Conservation (phyloP, 2,329 filamentous ascomycete genomes). For the Pseudonectria buxi region DNA sequence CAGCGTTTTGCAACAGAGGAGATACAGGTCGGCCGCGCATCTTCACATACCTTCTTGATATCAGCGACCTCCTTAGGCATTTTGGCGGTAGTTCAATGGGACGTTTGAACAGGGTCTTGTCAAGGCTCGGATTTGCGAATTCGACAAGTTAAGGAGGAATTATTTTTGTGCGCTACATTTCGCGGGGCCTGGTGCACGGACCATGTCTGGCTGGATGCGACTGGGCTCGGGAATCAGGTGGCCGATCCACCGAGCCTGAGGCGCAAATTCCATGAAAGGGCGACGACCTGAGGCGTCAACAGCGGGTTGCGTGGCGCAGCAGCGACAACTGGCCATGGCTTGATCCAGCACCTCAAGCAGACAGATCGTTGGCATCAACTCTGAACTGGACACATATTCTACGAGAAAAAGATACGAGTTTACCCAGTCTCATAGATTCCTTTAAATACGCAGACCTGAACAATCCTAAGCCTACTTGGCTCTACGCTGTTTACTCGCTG, state of each 20-base stretch:
- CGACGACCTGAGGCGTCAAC: no score
- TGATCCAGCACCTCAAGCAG: no score
- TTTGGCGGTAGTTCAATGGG: constrained; percentile 50
- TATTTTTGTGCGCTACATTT: constrained; percentile 27
- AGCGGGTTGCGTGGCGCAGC: no score
- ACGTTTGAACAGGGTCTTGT: constrained; percentile 22
- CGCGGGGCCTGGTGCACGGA: constrained; percentile 22
- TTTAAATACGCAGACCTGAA: no score
- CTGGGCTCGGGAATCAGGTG: constrained; percentile 11
- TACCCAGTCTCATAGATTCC: no score
- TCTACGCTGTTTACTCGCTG: no score
- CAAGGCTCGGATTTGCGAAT: constrained; percentile 19
- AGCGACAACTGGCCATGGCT: no score
- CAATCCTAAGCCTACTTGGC: no score
- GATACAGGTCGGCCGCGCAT: constrained; percentile 2
- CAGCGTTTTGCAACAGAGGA: constrained; percentile 19
- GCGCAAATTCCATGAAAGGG: no score
- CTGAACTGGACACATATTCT: no score
- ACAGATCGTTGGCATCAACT: no score
- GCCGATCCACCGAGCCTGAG: constrained; percentile 19
- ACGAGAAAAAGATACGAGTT: no score
- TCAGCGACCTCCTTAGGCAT: constrained; percentile 98
- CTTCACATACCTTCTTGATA: constrained; percentile 70
- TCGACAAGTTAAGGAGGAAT: constrained; percentile 24
- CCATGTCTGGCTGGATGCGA: constrained; percentile 8